phyloP scores from a whole-genome alignment of 352 stramenopile genomes.

The Phytophthora ramorum region DNA sequence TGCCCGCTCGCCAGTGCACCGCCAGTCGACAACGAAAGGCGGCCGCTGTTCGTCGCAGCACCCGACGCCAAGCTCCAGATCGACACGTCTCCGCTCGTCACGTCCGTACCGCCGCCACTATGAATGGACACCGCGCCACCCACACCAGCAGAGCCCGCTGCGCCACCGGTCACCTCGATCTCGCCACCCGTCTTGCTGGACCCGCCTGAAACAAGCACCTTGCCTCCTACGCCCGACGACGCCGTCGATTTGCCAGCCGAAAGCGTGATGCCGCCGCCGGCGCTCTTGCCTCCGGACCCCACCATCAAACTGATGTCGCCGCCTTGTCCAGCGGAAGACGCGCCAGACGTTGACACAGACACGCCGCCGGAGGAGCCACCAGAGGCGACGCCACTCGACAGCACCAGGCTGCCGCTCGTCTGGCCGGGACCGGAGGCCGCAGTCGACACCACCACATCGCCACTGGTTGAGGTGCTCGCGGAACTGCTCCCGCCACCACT shows the following conservation, averaged over 20 bases:
- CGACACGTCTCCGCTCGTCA: slow-evolving; percentile 20
- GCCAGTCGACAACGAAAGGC: slow-evolving; percentile 12
- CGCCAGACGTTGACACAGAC: too few relatives aligned
- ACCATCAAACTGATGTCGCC: slow-evolving; percentile 6
- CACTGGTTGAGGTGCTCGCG: too few relatives aligned
- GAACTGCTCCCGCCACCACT: too few relatives aligned
- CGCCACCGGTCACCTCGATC: slow-evolving; percentile 8
- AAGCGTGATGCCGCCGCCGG: slow-evolving; percentile 13
- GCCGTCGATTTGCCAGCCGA: slow-evolving; percentile 6
- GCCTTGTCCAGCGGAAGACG: not conserved
- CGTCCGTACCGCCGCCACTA: slow-evolving; percentile 25
- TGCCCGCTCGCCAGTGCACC: too few relatives aligned
- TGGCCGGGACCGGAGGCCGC: too few relatives aligned
- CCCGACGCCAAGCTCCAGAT: slow-evolving; percentile 11
- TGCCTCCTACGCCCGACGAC: slow-evolving; percentile 11
- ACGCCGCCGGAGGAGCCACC: too few relatives aligned
- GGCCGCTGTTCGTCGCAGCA: not conserved
- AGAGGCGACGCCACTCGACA: too few relatives aligned
- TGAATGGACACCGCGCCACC: slow-evolving; percentile 27
- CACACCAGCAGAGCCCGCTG: not conserved
- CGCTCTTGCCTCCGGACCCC: not conserved
- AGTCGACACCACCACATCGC: too few relatives aligned
- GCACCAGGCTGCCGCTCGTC: too few relatives aligned
- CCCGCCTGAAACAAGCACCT: slow-evolving; percentile 5
- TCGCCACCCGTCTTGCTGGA: slow-evolving; percentile 11